Conservation (phyloP, 768 basidiomycete genomes). For the Auricularia heimuer region DNA sequence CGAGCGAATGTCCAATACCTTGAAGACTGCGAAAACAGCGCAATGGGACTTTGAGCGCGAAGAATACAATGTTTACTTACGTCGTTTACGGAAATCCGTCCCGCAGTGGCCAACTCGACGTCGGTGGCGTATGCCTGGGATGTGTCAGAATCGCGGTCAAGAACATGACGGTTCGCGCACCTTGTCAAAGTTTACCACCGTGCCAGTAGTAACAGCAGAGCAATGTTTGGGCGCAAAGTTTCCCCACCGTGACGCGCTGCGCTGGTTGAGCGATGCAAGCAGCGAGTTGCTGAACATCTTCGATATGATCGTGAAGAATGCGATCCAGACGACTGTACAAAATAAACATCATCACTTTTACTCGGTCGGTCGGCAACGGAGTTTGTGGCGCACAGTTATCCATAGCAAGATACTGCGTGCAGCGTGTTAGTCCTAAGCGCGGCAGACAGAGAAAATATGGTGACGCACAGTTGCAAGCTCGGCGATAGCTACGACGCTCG, state of each 20-base stretch:
- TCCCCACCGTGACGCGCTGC: neutral
- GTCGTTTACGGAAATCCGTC: too few species aligned
- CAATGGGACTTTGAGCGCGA: too few species aligned
- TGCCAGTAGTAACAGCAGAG: too few species aligned
- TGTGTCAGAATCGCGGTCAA: too few species aligned
- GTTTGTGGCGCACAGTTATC: neutral
- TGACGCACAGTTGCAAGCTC: neutral
- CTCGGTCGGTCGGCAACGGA: neutral
- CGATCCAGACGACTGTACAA: neutral
- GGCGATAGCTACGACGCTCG: neutral
- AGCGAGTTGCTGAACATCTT: neutral
- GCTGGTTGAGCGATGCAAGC: neutral
- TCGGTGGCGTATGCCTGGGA: too few species aligned
- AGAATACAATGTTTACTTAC: too few species aligned
- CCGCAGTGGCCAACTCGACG: too few species aligned
- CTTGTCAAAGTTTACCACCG: too few species aligned
- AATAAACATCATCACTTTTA: neutral
- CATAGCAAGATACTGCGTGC: neutral
- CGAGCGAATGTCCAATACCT: too few species aligned
- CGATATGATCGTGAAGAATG: neutral
- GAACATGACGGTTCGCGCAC: too few species aligned
- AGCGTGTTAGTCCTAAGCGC: neutral
- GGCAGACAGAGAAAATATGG: neutral
- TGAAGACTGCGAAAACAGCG: too few species aligned
- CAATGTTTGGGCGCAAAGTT: too few species aligned